A percentile compares a stretch with the other conserved stretches of the same genome.
Evolutionary conservation across 1,284 basidiomycete genomes (phyloP).

Genomic region (Xerocomus minutiporus): DNA sequence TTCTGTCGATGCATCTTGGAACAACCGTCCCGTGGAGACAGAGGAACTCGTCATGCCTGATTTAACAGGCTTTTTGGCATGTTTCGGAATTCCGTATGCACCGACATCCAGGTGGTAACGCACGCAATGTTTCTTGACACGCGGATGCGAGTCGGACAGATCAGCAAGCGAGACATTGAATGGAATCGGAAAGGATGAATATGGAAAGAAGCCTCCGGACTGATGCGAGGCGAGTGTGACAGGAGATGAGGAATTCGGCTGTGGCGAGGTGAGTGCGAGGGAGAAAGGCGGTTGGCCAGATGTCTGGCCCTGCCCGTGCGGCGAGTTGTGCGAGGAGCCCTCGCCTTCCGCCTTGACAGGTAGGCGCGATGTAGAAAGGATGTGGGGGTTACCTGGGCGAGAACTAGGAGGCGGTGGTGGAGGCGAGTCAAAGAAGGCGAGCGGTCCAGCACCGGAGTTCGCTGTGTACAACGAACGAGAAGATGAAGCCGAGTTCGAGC

Average conservation of each 20-base stretch:
- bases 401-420: slow-evolving; percentile 39
- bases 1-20: slow-evolving; percentile 27
- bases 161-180: slow-evolving; percentile 28
- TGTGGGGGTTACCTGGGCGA: slow-evolving; percentile 37
- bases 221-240: slow-evolving; percentile 39
- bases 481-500: slow-evolving; percentile 40
- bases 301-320: slow-evolving; percentile 31
- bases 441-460: slow-evolving; percentile 28
- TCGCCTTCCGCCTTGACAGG: slow-evolving; percentile 48
- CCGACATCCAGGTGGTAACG: slow-evolving; percentile 65
- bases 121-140: slow-evolving; percentile 38
- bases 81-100: slow-evolving; percentile 66
- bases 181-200: slow-evolving; percentile 31
- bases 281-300: slow-evolving; percentile 34
- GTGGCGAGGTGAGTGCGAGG: slow-evolving; percentile 45
- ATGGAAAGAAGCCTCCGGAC: slow-evolving; percentile 35
- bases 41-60: slow-evolving; percentile 22
- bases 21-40: slow-evolving; percentile 15
- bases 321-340: slow-evolving; percentile 29
- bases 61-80: slow-evolving; percentile 30
- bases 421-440: slow-evolving; percentile 48
- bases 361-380: slow-evolving; percentile 43
- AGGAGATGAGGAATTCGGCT: slow-evolving; percentile 34
- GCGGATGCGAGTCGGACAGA: slow-evolving; percentile 28
- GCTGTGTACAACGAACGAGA: slow-evolving; percentile 42